Evolutionary conservation across 139 green algal species (phyloP).

Genomic region (Auxenochlorella protothecoides): DNA sequence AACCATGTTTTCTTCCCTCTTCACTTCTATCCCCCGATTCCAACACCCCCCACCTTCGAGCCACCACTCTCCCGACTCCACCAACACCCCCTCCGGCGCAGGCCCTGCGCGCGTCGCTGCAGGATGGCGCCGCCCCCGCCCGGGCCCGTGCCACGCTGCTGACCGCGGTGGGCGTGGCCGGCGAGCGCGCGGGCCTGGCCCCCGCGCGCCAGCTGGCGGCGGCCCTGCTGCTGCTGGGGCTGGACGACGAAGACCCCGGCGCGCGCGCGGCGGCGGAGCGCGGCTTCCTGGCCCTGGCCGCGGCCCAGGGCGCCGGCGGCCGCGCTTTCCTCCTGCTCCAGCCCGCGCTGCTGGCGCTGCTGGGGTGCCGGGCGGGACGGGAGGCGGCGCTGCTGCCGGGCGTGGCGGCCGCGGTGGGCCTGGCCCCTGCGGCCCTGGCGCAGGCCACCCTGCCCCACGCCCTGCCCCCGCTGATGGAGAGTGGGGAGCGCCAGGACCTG

Average conservation of each 20-base stretch:
- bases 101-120: too few relatives aligned
- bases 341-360: constrained; percentile 21
- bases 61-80: too few relatives aligned
- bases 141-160: too few relatives aligned
- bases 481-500: constrained; percentile 13
- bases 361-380: background rate
- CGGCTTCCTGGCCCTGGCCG: too few relatives aligned
- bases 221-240: constrained; percentile 20
- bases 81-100: too few relatives aligned
- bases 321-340: background rate
- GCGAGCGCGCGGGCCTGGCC: background rate
- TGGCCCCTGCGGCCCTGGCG: constrained; percentile 9
- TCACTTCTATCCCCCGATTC: too few relatives aligned
- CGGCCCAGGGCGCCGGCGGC: background rate
- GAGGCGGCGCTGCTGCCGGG: too few relatives aligned
- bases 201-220: constrained; percentile 19
- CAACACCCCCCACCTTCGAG: too few relatives aligned
- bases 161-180: too few relatives aligned
- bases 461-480: constrained; percentile 12
- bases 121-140: too few relatives aligned
- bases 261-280: constrained; percentile 10
- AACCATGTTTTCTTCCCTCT: too few relatives aligned
- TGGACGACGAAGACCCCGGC: constrained; percentile 16
- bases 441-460: constrained; percentile 19
- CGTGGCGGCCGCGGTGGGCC: constrained; percentile 15